phyloP scores from a whole-genome alignment of 768 basidiomycete genomes.

The Lactarius sanguifluus region DNA sequence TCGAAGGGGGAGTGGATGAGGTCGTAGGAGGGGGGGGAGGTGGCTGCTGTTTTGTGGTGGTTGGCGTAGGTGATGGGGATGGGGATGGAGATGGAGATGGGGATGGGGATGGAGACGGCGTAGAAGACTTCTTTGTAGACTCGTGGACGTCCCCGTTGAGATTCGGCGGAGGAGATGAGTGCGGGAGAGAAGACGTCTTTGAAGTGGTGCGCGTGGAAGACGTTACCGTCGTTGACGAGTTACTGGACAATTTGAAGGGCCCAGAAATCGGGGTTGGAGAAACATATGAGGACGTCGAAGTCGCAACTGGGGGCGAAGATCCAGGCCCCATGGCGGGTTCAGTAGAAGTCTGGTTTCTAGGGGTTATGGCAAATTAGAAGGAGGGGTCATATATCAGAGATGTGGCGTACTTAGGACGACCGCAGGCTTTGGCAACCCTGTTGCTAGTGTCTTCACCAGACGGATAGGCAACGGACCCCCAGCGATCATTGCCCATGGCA shows the following conservation, averaged over 20 bases:
- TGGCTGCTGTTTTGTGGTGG: background rate
- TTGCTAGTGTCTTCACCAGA: conserved; percentile 38
- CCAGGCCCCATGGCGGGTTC: background rate
- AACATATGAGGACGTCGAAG: background rate
- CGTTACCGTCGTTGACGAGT: background rate
- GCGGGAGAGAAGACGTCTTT: background rate
- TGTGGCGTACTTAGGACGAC: conserved; percentile 30
- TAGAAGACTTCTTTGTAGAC: background rate
- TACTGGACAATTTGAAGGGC: background rate
- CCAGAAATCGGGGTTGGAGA: background rate
- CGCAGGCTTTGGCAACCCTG: conserved; percentile 47
- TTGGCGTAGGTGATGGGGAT: conserved; percentile 14
- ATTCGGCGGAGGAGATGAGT: no score
- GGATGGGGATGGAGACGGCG: conserved; percentile 2
- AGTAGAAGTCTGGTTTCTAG: background rate
- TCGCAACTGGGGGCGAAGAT: background rate
- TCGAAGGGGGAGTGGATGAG: conserved; percentile 22
- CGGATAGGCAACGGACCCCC: conserved; percentile 52
- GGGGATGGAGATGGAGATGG: conserved; percentile 1
- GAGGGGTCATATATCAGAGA: background rate
- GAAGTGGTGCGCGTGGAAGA: background rate
- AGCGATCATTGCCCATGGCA: conserved; percentile 52
- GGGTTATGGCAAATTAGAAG: background rate
- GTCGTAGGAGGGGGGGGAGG: conserved; percentile 13
- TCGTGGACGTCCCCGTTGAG: background rate